Base-by-base conservation (phyloP, 306 rosid genomes). In the Canavalia ensiformis region DNA sequence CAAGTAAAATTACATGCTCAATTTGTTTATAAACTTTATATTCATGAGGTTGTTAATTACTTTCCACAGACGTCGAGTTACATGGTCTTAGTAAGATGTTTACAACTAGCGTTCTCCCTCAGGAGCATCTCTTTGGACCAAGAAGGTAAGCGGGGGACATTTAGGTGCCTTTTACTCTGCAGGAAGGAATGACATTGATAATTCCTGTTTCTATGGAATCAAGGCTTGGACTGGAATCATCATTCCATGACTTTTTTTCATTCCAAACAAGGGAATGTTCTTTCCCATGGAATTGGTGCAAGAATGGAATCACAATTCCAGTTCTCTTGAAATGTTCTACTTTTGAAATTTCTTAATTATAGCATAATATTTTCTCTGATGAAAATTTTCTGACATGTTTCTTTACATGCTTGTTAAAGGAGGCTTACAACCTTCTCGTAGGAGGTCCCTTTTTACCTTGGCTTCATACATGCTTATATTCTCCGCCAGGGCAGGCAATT, bases 21-120 rank as follows among this genome's bases (percentile, higher is more conserved):
- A 12, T 79, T 73, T 67, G 35, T 18, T 18, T 18, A 18, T 18
- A 18, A 18, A 18, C 51, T 60, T 66, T 13, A 64, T 62, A 54
- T 64, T 39, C 58, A 46, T 76, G 55, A 79, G 78, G 49, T 81
- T 78, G 47, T 72, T 45, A 62, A 68, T 83, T 88, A 74, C 74
- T 84, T 70, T 74, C 50, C 50, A 56, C 91, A 95, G 99, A 82
- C 92, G 35, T 89, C 99, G 52, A 91, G 90, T 83, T 90, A 92
- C 85, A 78, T 82, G 89, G 92, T 87, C 79, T 82, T 95, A 64
- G 94, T 85, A 54, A 88, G 94, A 91, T 89, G 96, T 81, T 95
- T 95, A 84, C 99, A 93, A 88, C 87, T 95, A 78, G 99, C 97
- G 65, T 86, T 95, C 81, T 91, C 99, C 84, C 94, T 95, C 9